Evolutionary conservation across 2,329 filamentous ascomycete genomes (phyloP), one percentile per base, ranked within the genome.

Genomic region (Elsinoe fawcettii): DNA sequence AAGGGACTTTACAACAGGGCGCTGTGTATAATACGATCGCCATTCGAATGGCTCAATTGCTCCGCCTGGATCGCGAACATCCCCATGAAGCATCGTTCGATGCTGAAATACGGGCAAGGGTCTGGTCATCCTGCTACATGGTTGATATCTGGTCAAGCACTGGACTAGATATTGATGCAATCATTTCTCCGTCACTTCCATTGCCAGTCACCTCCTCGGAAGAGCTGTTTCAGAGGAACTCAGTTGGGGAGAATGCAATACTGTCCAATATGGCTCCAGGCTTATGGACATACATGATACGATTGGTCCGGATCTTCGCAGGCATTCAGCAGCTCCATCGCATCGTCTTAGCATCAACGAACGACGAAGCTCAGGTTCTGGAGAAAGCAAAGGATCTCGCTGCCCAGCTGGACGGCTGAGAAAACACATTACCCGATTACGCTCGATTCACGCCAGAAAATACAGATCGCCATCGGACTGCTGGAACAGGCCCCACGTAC

Each of bases 121-220:
- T 51, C 14, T 51, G 27, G 14, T 51, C 18, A 25, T 51, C 47
- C 22, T 51, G 47, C 16, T 51, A 32, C 23, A 51, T 51, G 47
- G 47, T 27, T 6, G 47, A 51, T 32, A n/a, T 32, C 8, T 51
- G 47, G 47, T 30, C 20, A 12, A 51, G 27, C 25, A n/a, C 22
- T 27, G 47, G 47, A 14, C 22, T 51, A 9, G 8, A 25, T n/a
- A 22, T 51, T 9, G 27, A 30, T 30, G 27, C 27, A 30, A 30
- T 30, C 27, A 30, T 30, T 5, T 30, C 27, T 30, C 27, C 27
- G 27, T 30, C 27, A 30, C 27, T 30, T 9, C 27, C 27, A 5
- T 9, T 30, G 9, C 27, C 27, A 9, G 9, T 30, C 27, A 30
- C 27, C 5, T 30, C 27, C 27, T 30, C 27, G 27, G 39, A 43